Evolutionary conservation across 192 early-diverging fungal species (phyloP).

Genomic region (Polychytrium aggregatum): DNA sequence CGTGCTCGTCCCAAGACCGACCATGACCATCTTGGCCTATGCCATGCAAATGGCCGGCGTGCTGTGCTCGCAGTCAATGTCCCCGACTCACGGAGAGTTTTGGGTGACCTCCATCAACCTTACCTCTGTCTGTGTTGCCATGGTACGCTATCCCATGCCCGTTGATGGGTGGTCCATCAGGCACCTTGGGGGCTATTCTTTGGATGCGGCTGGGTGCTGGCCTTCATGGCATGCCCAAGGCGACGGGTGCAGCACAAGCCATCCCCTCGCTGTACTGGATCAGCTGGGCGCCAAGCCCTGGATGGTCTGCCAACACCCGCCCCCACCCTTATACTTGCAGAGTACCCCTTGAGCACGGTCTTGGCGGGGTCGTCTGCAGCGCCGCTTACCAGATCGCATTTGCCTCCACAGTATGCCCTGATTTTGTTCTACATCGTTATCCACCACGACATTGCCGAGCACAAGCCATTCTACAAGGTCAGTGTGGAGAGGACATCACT

Average conservation of each 20-base stretch:
- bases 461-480: constrained; percentile 36
- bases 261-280: background rate
- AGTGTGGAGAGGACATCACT: too few species aligned
- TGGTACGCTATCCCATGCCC: constrained; percentile 32
- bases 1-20: constrained; percentile 28
- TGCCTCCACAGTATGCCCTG: constrained; percentile 38
- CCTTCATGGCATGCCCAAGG: too few species aligned
- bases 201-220: too few species aligned
- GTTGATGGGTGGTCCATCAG: background rate
- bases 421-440: constrained; percentile 57
- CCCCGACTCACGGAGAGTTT: constrained; percentile 52
- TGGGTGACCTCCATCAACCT: constrained; percentile 55
- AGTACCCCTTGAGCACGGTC: too few species aligned
- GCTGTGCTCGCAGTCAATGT: constrained; percentile 50
- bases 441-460: constrained; percentile 34
- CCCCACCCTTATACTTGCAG: too few species aligned
- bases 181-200: too few species aligned
- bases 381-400: too few species aligned
- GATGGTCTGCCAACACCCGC: background rate
- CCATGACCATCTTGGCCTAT: constrained; percentile 53
- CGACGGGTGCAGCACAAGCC: too few species aligned
- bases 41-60: constrained; percentile 44
- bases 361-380: too few species aligned
- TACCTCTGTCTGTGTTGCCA: constrained; percentile 52
- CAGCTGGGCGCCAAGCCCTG: background rate